Evolutionary conservation across 768 basidiomycete species (phyloP), one percentile per base, ranked within the genome.

Genomic region (Piloderma croceum): DNA sequence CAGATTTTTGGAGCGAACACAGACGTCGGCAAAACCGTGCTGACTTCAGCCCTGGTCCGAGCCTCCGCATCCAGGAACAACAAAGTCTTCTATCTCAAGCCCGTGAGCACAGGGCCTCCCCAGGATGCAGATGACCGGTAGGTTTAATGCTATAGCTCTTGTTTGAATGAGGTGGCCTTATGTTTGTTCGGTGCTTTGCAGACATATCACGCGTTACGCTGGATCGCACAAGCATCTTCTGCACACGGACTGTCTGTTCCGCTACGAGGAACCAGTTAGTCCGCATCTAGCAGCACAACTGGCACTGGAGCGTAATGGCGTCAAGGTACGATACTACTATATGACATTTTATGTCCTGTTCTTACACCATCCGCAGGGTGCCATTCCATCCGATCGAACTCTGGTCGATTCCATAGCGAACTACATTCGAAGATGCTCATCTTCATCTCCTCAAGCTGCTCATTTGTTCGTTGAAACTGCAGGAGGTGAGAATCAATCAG

Each of bases 1-100:
- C 90, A 94, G 58, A 69, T 97, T 44, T 94, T 96, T 54, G 94
- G 94, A 23, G 91, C 93, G 1, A 96, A 94, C 62, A 98, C 94
- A 2, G 82, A 91, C 61, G 92, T 97, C 36, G 94, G 94, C 20
- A 97, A 98, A 64, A 96, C 93, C 0, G 74, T 97, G 43, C 67
- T 97, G 39, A 85, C 90, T 1, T 77, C 91, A 2, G 89, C 89
- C 1, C 78, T 98, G 24, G 76, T 82, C 32, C 73, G 87, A 24
- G 83, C 88, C 0, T 87, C 88, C n/a, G 81, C 81, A 0, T 58
- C 71, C 2, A 64, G 59, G 39, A 65, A 69, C 19, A 67, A 68
- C 3, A 54, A 63, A 25, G 80, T 79, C 0, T 79, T 77, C 50
- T 89, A 89, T 47, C 65, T 89, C 40, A 98, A 98, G 55, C 94